A percentile compares a stretch with the other conserved stretches of the same genome.
Conservation (phyloP, 139 green algal genomes). For the Volvox reticuliferus region DNA sequence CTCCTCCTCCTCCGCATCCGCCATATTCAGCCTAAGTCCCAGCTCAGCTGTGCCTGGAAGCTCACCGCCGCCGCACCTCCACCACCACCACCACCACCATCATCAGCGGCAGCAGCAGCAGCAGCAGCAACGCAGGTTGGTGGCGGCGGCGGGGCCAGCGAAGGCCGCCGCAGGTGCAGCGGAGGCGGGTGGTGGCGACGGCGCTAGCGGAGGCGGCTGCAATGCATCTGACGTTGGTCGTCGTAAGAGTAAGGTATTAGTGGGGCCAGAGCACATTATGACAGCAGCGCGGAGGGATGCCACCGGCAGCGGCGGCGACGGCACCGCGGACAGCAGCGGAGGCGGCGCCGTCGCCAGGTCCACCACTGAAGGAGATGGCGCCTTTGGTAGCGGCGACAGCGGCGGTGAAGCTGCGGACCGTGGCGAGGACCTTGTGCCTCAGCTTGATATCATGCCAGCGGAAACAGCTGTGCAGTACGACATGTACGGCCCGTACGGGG, state of each 20-base stretch:
- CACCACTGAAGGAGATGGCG: not conserved
- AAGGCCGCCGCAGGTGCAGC: not conserved
- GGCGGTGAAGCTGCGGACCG: not conserved
- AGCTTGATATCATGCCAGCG: not conserved
- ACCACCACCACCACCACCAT: not conserved
- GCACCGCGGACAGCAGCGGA: not conserved
- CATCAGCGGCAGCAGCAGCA: not conserved
- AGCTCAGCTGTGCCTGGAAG: not conserved
- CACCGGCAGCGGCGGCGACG: not conserved
- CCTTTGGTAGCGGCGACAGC: not conserved
- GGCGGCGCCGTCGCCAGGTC: not conserved
- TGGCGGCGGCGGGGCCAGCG: not conserved
- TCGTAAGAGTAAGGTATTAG: not conserved
- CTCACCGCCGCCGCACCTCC: not conserved
- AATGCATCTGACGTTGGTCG: not conserved
- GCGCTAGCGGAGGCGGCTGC: not conserved
- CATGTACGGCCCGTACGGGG: constrained; percentile 16
- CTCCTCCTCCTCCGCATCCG: constrained; percentile 18
- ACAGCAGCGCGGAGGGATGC: not conserved
- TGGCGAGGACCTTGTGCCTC: not conserved
- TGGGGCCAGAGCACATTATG: not conserved
- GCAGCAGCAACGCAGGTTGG: not conserved
- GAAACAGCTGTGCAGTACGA: not conserved
- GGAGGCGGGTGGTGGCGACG: not conserved
- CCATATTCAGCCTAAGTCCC: constrained; percentile 30